Conservation (phyloP, 2,329 filamentous ascomycete species). For the Fusarium sp. region DNA sequence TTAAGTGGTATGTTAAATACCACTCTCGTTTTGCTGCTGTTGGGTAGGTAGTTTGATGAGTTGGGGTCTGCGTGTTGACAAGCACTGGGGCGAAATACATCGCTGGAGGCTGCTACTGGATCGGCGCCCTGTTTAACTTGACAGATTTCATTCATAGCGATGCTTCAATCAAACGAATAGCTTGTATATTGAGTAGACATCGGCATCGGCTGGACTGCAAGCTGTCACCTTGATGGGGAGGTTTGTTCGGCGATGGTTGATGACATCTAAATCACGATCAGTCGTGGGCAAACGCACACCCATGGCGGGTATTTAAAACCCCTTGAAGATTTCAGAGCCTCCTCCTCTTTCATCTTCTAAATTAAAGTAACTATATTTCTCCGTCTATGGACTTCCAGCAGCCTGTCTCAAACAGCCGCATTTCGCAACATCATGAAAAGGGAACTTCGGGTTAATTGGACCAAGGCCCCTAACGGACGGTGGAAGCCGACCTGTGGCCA, state of each 20-base stretch:
- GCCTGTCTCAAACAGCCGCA: too few species aligned
- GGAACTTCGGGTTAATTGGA: too few species aligned
- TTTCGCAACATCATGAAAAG: too few species aligned
- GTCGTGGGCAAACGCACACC: neutral
- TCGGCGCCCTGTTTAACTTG: neutral
- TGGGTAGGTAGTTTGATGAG: neutral
- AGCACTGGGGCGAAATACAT: neutral
- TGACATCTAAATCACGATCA: neutral
- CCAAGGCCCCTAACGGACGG: too few species aligned
- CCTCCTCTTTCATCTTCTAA: neutral
- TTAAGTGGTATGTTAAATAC: neutral
- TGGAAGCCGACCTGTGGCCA: too few species aligned
- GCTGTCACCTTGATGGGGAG: neutral
- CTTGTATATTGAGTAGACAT: neutral
- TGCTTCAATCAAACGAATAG: neutral
- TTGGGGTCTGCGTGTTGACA: neutral
- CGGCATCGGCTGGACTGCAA: neutral
- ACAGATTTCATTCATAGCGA: neutral
- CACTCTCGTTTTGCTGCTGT: neutral
- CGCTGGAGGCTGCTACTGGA: neutral
- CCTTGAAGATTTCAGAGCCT: neutral
- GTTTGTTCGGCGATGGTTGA: neutral
- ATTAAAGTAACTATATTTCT: neutral
- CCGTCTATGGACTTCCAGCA: too few species aligned
- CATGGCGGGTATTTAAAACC: neutral